Evolutionary conservation across 2,329 filamentous ascomycete genomes (phyloP).

Genomic region (Clathrospora elynae): DNA sequence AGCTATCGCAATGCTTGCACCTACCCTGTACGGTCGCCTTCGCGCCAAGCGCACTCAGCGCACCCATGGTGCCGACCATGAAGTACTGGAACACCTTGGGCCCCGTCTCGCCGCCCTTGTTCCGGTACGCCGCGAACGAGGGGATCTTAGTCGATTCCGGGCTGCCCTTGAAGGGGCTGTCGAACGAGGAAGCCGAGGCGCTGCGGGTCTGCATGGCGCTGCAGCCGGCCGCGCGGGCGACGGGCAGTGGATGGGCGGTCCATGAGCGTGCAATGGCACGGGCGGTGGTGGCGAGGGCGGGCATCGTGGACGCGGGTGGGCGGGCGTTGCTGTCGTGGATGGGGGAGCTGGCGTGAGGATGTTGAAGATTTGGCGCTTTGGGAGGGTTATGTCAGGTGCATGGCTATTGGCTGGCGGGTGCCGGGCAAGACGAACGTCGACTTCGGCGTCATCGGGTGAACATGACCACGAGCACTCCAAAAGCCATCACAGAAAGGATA

Average conservation of each 20-base stretch:
- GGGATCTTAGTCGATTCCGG: constrained; percentile 71
- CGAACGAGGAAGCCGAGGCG: constrained; percentile 54
- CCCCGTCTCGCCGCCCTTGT: constrained; percentile 66
- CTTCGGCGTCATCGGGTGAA: constrained; percentile 8
- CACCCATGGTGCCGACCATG: constrained; percentile 95
- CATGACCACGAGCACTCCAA: constrained; percentile 4
- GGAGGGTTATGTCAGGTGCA: constrained; percentile 17
- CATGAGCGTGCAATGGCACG: constrained; percentile 55
- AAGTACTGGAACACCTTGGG: constrained; percentile 97
- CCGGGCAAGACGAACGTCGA: background rate
- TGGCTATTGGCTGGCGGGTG: constrained; percentile 9
- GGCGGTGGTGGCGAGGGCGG: constrained; percentile 55
- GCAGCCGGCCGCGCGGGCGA: constrained; percentile 53
- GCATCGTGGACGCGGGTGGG: constrained; percentile 52
- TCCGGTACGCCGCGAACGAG: constrained; percentile 86
- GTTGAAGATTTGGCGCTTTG: constrained; percentile 35
- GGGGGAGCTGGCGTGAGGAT: constrained; percentile 26
- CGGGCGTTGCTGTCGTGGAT: constrained; percentile 30
- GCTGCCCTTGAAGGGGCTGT: constrained; percentile 61
- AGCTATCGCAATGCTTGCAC: constrained; percentile 40
- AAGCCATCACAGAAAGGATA: too few relatives aligned
- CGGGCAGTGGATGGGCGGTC: constrained; percentile 54
- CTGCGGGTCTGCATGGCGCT: constrained; percentile 53
- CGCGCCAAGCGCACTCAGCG: constrained; percentile 87
- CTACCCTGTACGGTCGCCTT: constrained; percentile 98